Evolutionary conservation across 805 yeast species (phyloP).

Genomic region (Lachancea meyersii): DNA sequence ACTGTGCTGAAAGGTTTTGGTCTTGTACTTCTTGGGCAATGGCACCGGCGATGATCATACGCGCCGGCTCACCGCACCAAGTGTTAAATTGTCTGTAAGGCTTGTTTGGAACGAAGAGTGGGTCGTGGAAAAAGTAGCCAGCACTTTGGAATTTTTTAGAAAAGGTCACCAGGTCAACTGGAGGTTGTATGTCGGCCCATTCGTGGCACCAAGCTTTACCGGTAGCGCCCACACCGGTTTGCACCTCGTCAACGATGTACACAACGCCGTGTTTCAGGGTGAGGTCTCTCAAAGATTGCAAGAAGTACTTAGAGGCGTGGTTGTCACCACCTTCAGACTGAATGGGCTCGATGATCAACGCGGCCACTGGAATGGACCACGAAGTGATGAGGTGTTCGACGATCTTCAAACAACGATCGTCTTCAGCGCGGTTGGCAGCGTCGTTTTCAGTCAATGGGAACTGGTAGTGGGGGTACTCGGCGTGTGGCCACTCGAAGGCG

Average conservation of each 20-base stretch:
- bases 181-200: constrained; percentile 54
- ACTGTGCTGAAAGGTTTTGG: constrained; percentile 43
- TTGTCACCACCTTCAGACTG: constrained; percentile 76
- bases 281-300: constrained; percentile 56
- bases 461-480: constrained; percentile 78
- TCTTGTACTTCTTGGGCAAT: constrained; percentile 50
- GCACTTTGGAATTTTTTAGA: constrained; percentile 71
- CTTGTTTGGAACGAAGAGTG: constrained; percentile 50
- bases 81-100: constrained; percentile 71
- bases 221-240: constrained; percentile 69
- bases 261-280: constrained; percentile 52
- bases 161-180: constrained; percentile 65
- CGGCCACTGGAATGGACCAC: constrained; percentile 79
- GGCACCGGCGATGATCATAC: constrained; percentile 56
- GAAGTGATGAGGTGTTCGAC: constrained; percentile 64
- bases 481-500: constrained; percentile 94
- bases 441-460: constrained; percentile 72
- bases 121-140: constrained; percentile 60
- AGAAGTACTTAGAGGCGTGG: constrained; percentile 56
- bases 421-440: constrained; percentile 67
- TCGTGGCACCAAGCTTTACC: constrained; percentile 73
- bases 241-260: constrained; percentile 66
- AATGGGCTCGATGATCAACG: constrained; percentile 81
- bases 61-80: constrained; percentile 74
- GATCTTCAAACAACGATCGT: constrained; percentile 67